Conservation (phyloP, 192 early-diverging fungal genomes). For the Linnemannia schmuckeri region DNA sequence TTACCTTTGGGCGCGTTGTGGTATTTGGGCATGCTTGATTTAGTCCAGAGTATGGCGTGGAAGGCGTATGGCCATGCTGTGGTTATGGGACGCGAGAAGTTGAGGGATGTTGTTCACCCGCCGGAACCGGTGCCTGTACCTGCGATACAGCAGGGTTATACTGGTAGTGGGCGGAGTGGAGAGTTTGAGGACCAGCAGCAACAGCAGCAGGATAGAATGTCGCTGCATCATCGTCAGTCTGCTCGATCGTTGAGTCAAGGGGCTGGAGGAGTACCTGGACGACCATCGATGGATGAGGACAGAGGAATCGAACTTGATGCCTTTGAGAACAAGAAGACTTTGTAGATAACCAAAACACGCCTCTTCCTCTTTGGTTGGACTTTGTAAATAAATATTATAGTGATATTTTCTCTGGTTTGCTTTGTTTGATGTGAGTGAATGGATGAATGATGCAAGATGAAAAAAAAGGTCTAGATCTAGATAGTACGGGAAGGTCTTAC, state of each 20-base stretch:
- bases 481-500: not conserved
- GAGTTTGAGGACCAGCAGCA: not conserved
- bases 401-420: not conserved
- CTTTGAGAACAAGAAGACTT: constrained; percentile 19
- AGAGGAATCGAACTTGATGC: constrained; percentile 16
- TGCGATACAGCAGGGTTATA: not conserved
- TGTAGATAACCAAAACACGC: not conserved
- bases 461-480: not conserved
- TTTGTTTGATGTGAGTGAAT: not conserved
- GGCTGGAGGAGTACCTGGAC: not conserved
- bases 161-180: not conserved
- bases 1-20: constrained; percentile 29
- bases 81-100: constrained; percentile 22
- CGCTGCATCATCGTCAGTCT: constrained; percentile 18
- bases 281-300: too few relatives aligned
- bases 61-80: constrained; percentile 23
- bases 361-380: too few relatives aligned
- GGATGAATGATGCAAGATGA: not conserved
- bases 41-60: constrained; percentile 19
- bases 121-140: not conserved
- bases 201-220: not conserved
- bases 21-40: constrained; percentile 35
- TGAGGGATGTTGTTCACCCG: constrained; percentile 22
- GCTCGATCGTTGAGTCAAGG: constrained; percentile 23
- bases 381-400: too few relatives aligned